A percentile compares a stretch with the other conserved stretches of the same genome.
phyloP scores from a whole-genome alignment of 2,329 filamentous ascomycete genomes.

The Arthrocladium fulminans region DNA sequence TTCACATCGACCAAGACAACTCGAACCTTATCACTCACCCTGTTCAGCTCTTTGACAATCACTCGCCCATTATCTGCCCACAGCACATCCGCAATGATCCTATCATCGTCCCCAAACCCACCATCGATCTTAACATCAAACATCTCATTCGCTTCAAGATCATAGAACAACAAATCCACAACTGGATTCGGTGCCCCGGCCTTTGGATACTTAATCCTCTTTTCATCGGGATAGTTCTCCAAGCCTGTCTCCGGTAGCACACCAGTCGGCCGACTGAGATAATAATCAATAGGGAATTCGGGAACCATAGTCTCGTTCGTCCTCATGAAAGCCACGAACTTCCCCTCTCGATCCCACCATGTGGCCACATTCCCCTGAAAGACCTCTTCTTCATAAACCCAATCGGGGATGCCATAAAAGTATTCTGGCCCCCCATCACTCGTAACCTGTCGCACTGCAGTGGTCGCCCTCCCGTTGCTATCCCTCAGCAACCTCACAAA shows the following conservation, averaged over 20 bases:
- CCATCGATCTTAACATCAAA: conserved; percentile 71
- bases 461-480: conserved; percentile 27
- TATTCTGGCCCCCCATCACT: conserved; percentile 76
- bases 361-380: conserved; percentile 71
- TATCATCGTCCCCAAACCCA: conserved; percentile 70
- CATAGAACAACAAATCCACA: conserved; percentile 82
- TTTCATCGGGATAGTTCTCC: conserved; percentile 82
- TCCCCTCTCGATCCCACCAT: conserved; percentile 90
- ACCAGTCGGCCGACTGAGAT: conserved; percentile 76
- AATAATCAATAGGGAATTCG: conserved; percentile 89
- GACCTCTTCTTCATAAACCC: conserved; percentile 90
- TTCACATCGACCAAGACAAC: conserved; percentile 76
- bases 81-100: conserved; percentile 84
- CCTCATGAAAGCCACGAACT: conserved; percentile 80
- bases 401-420: conserved; percentile 94
- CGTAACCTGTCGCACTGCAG: conserved; percentile 63
- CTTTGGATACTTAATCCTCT: conserved; percentile 94
- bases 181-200: conserved; percentile 87
- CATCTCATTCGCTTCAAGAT: conserved; percentile 64
- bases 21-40: conserved; percentile 84
- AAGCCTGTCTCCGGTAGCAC: conserved; percentile 58
- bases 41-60: conserved; percentile 83
- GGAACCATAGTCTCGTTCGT: conserved; percentile 91
- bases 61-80: conserved; percentile 78
- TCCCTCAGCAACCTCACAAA: conserved; percentile 60